Conservation (phyloP, 495 filamentous ascomycete genomes). For the Penicillium desertorum region DNA sequence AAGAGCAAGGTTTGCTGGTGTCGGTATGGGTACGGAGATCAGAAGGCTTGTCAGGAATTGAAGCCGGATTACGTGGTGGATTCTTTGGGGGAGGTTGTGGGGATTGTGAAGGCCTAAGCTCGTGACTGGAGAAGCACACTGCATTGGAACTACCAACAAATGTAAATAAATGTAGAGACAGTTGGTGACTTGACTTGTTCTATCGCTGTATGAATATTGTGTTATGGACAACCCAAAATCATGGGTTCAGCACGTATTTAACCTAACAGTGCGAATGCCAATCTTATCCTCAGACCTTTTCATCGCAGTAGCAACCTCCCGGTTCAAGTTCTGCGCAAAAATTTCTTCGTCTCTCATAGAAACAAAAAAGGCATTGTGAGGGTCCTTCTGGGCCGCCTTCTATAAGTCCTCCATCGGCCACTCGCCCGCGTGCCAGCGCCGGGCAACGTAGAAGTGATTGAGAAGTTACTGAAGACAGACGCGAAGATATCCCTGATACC, state of each 20-base stretch:
- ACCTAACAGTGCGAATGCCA: no score
- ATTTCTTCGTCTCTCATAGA: conserved; percentile 7
- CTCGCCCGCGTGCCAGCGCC: conserved; percentile 7
- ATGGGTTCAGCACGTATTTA: no score
- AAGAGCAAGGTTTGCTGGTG: conserved; percentile 24
- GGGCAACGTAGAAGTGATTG: conserved; percentile 8
- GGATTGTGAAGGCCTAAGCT: conserved; percentile 4
- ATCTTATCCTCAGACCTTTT: background rate
- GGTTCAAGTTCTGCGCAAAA: background rate
- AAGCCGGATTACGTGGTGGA: conserved; percentile 22
- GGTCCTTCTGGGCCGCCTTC: conserved; percentile 11
- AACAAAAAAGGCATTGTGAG: conserved; percentile 10
- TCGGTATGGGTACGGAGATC: conserved; percentile 26
- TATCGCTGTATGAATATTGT: no score
- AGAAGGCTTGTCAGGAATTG: conserved; percentile 13
- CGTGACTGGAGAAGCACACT: background rate
- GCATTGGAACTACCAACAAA: no score
- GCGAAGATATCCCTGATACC: conserved; percentile 6
- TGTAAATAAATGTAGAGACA: no score
- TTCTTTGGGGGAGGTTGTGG: conserved; percentile 19
- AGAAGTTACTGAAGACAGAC: conserved; percentile 11
- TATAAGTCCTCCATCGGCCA: conserved; percentile 6
- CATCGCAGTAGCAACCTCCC: background rate
- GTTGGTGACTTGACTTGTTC: no score
- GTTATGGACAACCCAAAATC: no score